Percentiles rank a stretch among this genome's conserved stretches.
phyloP scores from a whole-genome alignment of 257 asterid species.

The Nyctanthes arbortristis region DNA sequence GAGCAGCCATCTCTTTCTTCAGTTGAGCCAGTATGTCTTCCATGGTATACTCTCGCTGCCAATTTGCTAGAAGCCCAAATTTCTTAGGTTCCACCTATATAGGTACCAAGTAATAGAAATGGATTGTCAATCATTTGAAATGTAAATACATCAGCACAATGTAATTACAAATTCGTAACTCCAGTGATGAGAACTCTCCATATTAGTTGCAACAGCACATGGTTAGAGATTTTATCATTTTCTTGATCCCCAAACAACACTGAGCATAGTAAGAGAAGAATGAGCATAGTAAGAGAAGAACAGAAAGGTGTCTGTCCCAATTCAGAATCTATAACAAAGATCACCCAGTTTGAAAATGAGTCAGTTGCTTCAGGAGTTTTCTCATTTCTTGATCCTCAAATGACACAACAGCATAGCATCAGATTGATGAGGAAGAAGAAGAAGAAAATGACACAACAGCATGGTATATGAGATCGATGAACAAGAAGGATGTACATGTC shows the following conservation, averaged over 20 bases:
- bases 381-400: conserved; percentile 11
- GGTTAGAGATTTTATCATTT: no score
- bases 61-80: conserved; percentile 61
- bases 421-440: no score
- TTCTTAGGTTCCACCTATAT: conserved; percentile 82
- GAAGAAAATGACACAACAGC: no score
- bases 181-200: background rate
- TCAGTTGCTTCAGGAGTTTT: conserved; percentile 2
- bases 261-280: no score
- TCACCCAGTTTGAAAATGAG: background rate
- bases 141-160: background rate
- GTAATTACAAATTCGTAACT: background rate
- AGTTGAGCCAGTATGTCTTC: conserved; percentile 62
- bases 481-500: no score
- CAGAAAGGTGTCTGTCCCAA: background rate
- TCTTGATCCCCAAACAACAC: no score
- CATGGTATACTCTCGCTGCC: conserved; percentile 88
- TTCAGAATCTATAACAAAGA: no score
- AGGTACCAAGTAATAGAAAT: background rate
- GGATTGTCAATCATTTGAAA: background rate
- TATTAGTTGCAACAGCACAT: no score
- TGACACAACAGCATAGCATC: background rate
- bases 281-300: background rate
- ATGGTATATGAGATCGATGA: no score
- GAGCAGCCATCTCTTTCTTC: conserved; percentile 70